Conservation (phyloP, 2,329 filamentous ascomycete species). For the Beauveria australis region DNA sequence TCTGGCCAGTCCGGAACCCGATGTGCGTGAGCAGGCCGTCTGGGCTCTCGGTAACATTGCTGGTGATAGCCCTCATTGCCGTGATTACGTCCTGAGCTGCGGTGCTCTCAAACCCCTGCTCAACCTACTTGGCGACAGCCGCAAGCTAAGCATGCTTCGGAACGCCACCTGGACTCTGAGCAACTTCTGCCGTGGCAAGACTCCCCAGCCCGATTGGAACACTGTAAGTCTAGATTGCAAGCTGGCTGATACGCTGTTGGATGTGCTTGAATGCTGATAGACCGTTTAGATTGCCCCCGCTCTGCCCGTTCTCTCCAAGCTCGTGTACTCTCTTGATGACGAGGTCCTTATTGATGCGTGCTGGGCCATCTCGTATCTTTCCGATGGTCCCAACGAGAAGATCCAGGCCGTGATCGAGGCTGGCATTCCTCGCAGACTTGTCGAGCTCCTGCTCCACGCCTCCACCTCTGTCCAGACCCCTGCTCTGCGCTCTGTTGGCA, state of each 20-base stretch:
- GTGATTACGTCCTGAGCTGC: conserved; percentile 89
- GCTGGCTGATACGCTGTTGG: neutral
- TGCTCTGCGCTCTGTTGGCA: conserved; percentile 91
- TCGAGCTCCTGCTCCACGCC: conserved; percentile 95
- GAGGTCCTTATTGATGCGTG: conserved; percentile 98
- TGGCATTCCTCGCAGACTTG: conserved; percentile 89
- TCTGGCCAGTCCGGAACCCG: conserved; percentile 88
- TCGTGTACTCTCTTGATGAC: conserved; percentile 96
- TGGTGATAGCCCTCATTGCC: conserved; percentile 93
- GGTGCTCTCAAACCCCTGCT: conserved; percentile 88
- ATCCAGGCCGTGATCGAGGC: conserved; percentile 99
- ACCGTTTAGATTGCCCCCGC: conserved; percentile 74
- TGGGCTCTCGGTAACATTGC: conserved; percentile 99
- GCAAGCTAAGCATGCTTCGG: conserved; percentile 97
- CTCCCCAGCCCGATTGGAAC: conserved; percentile 94
- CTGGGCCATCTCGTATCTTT: conserved; percentile 98
- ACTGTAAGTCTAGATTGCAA: conserved; percentile 56
- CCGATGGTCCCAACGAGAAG: conserved; percentile 97
- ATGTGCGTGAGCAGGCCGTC: conserved; percentile 95
- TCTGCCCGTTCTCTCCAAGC: conserved; percentile 88
- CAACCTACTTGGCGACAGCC: conserved; percentile 85
- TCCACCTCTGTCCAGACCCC: conserved; percentile 98
- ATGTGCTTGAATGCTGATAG: conserved; percentile 17
- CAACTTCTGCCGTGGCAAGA: conserved; percentile 99
- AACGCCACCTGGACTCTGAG: conserved; percentile 99